phyloP scores from a whole-genome alignment of 2,329 filamentous ascomycete genomes.

The Tolypocladium sp. region DNA sequence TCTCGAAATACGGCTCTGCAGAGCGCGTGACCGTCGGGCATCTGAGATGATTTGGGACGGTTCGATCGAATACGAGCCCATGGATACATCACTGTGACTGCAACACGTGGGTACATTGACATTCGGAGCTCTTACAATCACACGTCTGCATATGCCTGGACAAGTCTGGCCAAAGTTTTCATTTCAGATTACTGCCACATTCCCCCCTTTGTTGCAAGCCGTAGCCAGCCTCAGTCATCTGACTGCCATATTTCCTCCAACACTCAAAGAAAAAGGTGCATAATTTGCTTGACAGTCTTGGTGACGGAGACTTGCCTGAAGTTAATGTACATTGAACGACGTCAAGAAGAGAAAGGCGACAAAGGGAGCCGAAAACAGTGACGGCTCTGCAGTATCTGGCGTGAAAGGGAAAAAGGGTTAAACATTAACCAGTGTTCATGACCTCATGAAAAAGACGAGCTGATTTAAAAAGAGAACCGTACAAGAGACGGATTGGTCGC shows the following conservation, averaged over 20 bases:
- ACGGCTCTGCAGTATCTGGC: slow-evolving; percentile 1
- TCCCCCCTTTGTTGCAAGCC: not conserved
- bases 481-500: slow-evolving; percentile 1
- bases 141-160: not conserved
- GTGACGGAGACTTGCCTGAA: slow-evolving; percentile 16
- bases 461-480: slow-evolving; percentile 8
- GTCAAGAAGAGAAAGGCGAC: slow-evolving; percentile 2
- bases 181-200: not conserved
- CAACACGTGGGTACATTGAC: not conserved
- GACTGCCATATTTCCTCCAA: not conserved
- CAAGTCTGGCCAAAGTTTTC: not conserved
- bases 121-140: not conserved
- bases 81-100: not conserved
- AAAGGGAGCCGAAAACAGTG: slow-evolving; percentile 6
- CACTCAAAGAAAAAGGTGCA: not conserved
- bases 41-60: too few species aligned
- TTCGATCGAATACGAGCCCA: not conserved
- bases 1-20: too few species aligned
- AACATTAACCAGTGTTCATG: slow-evolving; percentile 25
- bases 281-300: slow-evolving; percentile 11
- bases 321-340: slow-evolving; percentile 20
- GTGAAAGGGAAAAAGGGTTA: slow-evolving; percentile 10
- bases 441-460: slow-evolving; percentile 19
- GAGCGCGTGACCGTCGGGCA: too few species aligned
- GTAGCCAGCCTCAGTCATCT: not conserved